phyloP scores from a whole-genome alignment of 257 asterid genomes.

The Linaria vulgaris region DNA sequence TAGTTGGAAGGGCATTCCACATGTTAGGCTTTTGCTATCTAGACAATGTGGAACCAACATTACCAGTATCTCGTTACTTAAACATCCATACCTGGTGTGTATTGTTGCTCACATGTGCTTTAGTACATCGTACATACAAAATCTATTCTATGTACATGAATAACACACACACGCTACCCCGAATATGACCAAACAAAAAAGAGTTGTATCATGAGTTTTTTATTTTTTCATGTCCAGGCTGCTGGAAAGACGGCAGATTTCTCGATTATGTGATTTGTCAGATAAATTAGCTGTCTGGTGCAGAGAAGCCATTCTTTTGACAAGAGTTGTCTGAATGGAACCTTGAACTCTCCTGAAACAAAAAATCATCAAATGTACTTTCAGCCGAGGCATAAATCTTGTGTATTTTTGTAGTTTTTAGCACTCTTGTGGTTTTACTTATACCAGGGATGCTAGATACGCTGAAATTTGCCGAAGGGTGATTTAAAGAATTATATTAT shows the following conservation, averaged over 20 bases:
- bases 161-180: too few relatives aligned
- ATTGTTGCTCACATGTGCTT: slow-evolving; percentile 1
- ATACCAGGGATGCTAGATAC: too few relatives aligned
- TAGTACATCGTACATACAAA: background rate
- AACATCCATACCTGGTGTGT: slow-evolving; percentile 73
- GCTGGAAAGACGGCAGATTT: slow-evolving; percentile 35
- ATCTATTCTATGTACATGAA: background rate
- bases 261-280: slow-evolving; percentile 27
- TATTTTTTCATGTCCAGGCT: slow-evolving; percentile 32
- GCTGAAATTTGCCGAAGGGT: too few relatives aligned
- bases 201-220: background rate
- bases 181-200: too few relatives aligned
- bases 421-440: too few relatives aligned
- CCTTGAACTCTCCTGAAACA: too few relatives aligned
- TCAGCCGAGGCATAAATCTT: too few relatives aligned
- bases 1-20: slow-evolving; percentile 91
- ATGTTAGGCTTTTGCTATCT: slow-evolving; percentile 67
- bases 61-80: slow-evolving; percentile 55
- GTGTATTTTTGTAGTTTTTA: too few relatives aligned
- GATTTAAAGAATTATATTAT: too few relatives aligned
- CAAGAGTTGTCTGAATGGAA: too few relatives aligned
- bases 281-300: background rate
- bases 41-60: slow-evolving; percentile 32
- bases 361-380: too few relatives aligned
- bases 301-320: too few relatives aligned